These are phyloP conservation scores for Batrachochytrium dendrobatidis DNA, from an alignment of 371 early-diverging fungal species.

Conservation along the genomic window DNA sequence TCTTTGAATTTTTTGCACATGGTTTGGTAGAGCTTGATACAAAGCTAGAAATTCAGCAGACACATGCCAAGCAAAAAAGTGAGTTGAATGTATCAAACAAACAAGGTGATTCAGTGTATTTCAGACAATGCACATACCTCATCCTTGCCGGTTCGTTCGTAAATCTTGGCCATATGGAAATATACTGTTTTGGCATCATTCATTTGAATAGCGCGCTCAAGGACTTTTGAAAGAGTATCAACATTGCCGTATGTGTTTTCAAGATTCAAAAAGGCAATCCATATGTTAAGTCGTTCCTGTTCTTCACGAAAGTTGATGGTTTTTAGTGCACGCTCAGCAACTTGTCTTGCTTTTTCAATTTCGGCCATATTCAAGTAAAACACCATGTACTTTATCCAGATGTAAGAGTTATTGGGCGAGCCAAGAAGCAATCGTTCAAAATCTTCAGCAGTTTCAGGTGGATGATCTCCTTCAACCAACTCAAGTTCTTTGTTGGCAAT, in stretches of 20 bases:
- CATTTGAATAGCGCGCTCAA: slow-evolving; percentile 72
- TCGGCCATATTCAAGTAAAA: slow-evolving; percentile 85
- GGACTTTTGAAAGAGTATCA: slow-evolving; percentile 66
- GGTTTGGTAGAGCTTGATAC: slow-evolving; percentile 52
- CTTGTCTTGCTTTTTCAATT: slow-evolving; percentile 81
- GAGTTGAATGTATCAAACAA: too few species aligned
- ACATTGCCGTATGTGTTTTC: slow-evolving; percentile 87
- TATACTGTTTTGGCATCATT: slow-evolving; percentile 85
- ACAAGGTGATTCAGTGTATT: too few species aligned
- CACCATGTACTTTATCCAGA: slow-evolving; percentile 98
- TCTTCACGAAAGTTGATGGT: slow-evolving; percentile 89
- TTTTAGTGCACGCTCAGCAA: slow-evolving; percentile 88
- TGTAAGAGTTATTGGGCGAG: slow-evolving; percentile 88
- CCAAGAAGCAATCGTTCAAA: slow-evolving; percentile 87
- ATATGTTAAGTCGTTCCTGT: slow-evolving; percentile 91
- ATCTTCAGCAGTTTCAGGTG: slow-evolving; percentile 47
- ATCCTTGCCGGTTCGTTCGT: slow-evolving; percentile 71
- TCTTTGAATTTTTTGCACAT: slow-evolving; percentile 80
- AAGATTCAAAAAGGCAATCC: slow-evolving; percentile 88
- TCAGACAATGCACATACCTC: slow-evolving; percentile 42
- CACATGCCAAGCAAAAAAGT: too few species aligned
- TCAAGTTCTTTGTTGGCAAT: slow-evolving; percentile 30
- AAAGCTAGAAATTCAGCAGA: not conserved
- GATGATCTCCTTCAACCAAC: slow-evolving; percentile 24
- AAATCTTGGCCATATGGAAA: slow-evolving; percentile 78